Base-by-base conservation (phyloP, 2,329 filamentous ascomycete species). In the Alternaria atra region DNA sequence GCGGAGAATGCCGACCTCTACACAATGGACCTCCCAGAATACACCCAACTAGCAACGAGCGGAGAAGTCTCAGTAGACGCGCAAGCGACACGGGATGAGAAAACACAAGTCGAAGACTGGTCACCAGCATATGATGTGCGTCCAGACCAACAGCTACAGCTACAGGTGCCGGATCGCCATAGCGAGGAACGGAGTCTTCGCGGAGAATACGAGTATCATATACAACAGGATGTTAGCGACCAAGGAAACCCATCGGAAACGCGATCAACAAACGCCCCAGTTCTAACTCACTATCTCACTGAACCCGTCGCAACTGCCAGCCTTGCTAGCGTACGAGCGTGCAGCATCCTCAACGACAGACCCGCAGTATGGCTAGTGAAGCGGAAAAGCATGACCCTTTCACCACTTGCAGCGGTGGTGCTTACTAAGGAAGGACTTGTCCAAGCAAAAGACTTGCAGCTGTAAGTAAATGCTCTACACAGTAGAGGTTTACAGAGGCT, bases 281-380 rank as follows among this genome's bases (percentile, higher is more conserved):
- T 6, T 8, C 10, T 48, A 7, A 20, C 32, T 15, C 6, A 30
- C 20, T 8, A 30, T n/a, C 37, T 32, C 30, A 32, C 35, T 9
- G 55, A 54, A 12, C 13, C 40, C 0, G n/a, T 23, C 20, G 20
- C 40, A 17, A 20, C 32, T 13, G 30, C 32, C 4, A 25, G 30
- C 6, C 43, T 61, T 4, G 48, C 63, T 9, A 54, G 67, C n/a
- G 23, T 63, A 15, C 58, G 53, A 40, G 42, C 57, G 17, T 78
- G 76, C 55, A 67, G 61, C 20, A 50, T 78, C 2, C 48, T 74
- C 2, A 68, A 56, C 0, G 56, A 73, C 12, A 65, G 71, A 5
- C 69, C 64, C 2, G 76, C 75, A 15, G 65, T 71, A 3, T 78
- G 73, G 74, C 59, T 68, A 2, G 56, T 75, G 1, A 72, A 71